phyloP scores from a whole-genome alignment of 2,329 filamentous ascomycete genomes.

The Fusarium sp. region DNA sequence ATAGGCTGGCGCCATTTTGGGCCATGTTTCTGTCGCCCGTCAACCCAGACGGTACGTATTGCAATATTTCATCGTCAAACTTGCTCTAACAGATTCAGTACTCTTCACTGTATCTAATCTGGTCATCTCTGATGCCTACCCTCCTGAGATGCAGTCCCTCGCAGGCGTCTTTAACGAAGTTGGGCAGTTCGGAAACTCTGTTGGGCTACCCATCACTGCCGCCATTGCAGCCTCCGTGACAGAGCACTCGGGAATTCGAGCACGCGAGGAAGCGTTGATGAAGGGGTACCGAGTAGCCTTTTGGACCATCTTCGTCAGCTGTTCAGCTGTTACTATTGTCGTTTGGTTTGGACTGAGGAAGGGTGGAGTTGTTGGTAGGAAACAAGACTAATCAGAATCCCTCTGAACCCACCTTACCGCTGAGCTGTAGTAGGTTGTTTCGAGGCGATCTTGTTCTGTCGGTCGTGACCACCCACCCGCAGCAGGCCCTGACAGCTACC shows the following conservation, averaged over 20 bases:
- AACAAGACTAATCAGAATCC: conserved; percentile 48
- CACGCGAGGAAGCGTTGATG: conserved; percentile 55
- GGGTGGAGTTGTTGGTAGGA: conserved; percentile 63
- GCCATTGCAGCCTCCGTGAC: conserved; percentile 61
- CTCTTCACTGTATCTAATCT: conserved; percentile 68
- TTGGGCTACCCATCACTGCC: conserved; percentile 64
- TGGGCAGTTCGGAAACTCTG: conserved; percentile 66
- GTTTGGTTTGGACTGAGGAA: conserved; percentile 57
- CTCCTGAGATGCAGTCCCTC: conserved; percentile 65
- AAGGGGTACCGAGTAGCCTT: conserved; percentile 65
- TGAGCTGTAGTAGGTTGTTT: too few species aligned
- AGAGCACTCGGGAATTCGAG: conserved; percentile 48
- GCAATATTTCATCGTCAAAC: not conserved
- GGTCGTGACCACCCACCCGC: too few species aligned
- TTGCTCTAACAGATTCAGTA: conserved; percentile 44
- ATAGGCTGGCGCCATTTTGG: conserved; percentile 62
- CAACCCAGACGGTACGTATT: conserved; percentile 53
- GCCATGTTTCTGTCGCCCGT: conserved; percentile 59
- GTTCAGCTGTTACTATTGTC: conserved; percentile 52
- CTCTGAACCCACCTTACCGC: too few species aligned
- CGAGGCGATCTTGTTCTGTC: too few species aligned
- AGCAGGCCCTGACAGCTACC: too few species aligned
- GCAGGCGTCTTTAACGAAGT: conserved; percentile 72
- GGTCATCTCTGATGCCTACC: conserved; percentile 67
- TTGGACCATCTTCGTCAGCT: conserved; percentile 63